Base-by-base conservation (phyloP, 2,329 filamentous ascomycete genomes). In the Blastomyces parvus region DNA sequence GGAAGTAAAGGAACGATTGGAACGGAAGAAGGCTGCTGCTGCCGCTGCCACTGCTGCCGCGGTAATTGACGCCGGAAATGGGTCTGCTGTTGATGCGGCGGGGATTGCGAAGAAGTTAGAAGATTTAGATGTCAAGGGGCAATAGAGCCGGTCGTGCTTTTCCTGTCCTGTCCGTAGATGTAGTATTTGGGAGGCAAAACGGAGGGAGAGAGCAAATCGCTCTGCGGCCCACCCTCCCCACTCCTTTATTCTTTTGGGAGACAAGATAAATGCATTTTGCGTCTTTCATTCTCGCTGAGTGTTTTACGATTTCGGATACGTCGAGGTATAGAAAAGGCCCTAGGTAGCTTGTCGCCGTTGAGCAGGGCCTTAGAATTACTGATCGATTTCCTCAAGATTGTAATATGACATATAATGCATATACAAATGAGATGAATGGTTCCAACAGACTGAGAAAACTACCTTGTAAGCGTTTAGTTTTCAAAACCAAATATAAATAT, bases 1-100 rank as follows among this genome's bases (percentile, higher is more conserved):
- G 9, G 68, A 70, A 61, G 65, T 71, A 36, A 70, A 70, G 56
- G 36, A 25, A 6, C 60, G 63, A 40, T 44, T 66, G 25, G 63
- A 64, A 27, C 22, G 46, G 50, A 66, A 60, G 50, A 50, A 44
- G 13, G 30, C 59, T 8, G 44, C 19, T 27, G 38, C 57, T 8
- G 38, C 57, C 0, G 38, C 57, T 2, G 40, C 17, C 2, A 13
- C 30, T 17, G 38, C 19, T 1, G 25, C 14, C 11, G 2, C 46
- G n/a, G 46, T 13, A n/a, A 25, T 48, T n/a, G 46, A 48, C 9
- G n/a, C n/a, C 59, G 67, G 66, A 13, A 64, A 60, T 5, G 50
- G 33, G 33, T 40, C 13, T 44, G 42, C 13, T 7, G 27, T 48
- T 40, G 59, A 46, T 33, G 57, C 59, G 36, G 62, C 14, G 59